Base-by-base conservation (phyloP, 768 basidiomycete species). In the Boletus sensibilis region DNA sequence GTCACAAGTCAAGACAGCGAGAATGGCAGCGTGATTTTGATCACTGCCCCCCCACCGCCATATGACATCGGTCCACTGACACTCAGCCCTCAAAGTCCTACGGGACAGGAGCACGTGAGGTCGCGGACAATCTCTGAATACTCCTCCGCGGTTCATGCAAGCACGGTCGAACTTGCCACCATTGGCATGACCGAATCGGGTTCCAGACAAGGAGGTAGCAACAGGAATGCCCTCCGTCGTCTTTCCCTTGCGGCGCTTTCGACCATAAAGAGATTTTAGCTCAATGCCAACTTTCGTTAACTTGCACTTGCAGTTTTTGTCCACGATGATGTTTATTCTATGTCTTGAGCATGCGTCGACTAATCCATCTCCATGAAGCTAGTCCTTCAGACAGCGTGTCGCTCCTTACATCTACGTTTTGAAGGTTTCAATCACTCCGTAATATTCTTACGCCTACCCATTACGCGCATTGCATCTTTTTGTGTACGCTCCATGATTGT, bases 231-330 rank as follows among this genome's bases (percentile, higher is more conserved):
- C 20, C 60, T 69, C 4, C 68, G 66, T 37, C 70, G 70, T 50
- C 58, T 71, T 56, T 73, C 71, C 37, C 55, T 72, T 25, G 72
- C 64, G 12, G 64, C 72, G 3, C 68, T 70, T 53, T 72, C 68
- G 31, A 66, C 68, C n/a, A 59, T 65, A 11, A 70, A 68, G 53
- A 58, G 54, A 45, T n/a, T 55, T n/a, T 68, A 66, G 46, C 20
- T 5, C 16, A 9, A 11, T 38, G 14, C 33, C 34, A 37, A 20
- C 34, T 46, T 27, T 40, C 23, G 29, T 55, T 40, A 11, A 42
- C 23, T 33, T 43, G 44, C 43, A 39, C 43, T 57, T 45, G 29
- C 31, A 46, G 21, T 44, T 54, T 59, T 55, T 50, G 18, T 41
- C 41, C 52, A 33, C 27, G 40, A 45, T 23, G n/a, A 51, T 2